phyloP scores from a whole-genome alignment of 768 basidiomycete species.

The Tricholoma saponaceum region DNA sequence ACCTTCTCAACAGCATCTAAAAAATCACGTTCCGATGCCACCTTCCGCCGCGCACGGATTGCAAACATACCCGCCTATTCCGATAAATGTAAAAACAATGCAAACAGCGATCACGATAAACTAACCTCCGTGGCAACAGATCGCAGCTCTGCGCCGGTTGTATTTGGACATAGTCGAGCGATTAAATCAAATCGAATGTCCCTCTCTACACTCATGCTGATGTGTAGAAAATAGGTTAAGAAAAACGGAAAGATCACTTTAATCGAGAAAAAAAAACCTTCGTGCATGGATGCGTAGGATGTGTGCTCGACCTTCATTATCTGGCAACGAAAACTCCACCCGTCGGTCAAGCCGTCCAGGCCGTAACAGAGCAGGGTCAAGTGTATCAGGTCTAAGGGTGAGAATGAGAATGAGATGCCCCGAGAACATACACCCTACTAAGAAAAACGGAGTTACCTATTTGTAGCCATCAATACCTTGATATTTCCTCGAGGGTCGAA shows the following conservation, averaged over 20 bases:
- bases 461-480: conserved; percentile 99
- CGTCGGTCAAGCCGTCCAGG: conserved; percentile 95
- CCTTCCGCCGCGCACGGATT: conserved; percentile 93
- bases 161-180: conserved; percentile 94
- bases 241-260: not conserved
- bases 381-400: conserved; percentile 80
- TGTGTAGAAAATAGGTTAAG: conserved; percentile 4
- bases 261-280: conserved; percentile 44
- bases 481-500: conserved; percentile 99
- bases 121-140: conserved; percentile 93
- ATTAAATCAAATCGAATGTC: conserved; percentile 98
- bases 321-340: conserved; percentile 94
- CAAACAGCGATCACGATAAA: conserved; percentile 1
- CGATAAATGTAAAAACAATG: not conserved
- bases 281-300: conserved; percentile 96
- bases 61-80: conserved; percentile 99
- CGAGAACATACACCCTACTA: not conserved
- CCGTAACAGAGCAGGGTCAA: conserved; percentile 93
- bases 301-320: conserved; percentile 94
- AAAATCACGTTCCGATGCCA: conserved; percentile 96
- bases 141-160: conserved; percentile 96
- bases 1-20: conserved; percentile 98
- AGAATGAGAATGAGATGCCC: not conserved
- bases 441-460: conserved; percentile 55
- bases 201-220: conserved; percentile 94